A percentile compares a stretch with the other conserved stretches of the same genome.
phyloP scores from a whole-genome alignment of 2,329 filamentous ascomycete genomes.

The Alternaria arborescens region DNA sequence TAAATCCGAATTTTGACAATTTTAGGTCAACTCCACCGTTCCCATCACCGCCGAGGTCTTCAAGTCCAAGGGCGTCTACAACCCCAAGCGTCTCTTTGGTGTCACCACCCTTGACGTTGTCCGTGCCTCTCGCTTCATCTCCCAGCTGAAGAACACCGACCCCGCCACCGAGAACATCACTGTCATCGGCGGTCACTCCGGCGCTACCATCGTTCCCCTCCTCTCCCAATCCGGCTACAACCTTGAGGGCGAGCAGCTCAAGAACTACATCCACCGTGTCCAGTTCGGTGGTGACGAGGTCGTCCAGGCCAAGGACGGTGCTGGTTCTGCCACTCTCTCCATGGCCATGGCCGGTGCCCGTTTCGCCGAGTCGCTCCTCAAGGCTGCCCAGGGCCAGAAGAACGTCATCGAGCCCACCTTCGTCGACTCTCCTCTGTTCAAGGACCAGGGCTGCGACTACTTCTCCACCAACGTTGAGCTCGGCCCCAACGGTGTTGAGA shows the following conservation, averaged over 20 bases:
- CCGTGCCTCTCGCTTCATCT: slow-evolving; percentile 97
- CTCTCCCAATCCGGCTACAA: slow-evolving; percentile 94
- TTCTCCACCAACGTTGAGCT: slow-evolving; percentile 96
- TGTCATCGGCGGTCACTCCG: slow-evolving; percentile 96
- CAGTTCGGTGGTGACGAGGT: slow-evolving; percentile 99
- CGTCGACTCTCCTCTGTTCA: slow-evolving; percentile 96
- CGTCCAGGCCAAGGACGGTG: slow-evolving; percentile 98
- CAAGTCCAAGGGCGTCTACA: slow-evolving; percentile 95
- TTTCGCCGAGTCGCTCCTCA: slow-evolving; percentile 90
- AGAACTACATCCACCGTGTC: slow-evolving; percentile 87
- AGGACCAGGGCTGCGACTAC: slow-evolving; percentile 97
- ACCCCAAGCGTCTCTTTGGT: slow-evolving; percentile 98
- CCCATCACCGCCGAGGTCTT: slow-evolving; percentile 97
- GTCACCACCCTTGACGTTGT: slow-evolving; percentile 99
- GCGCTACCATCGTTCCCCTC: slow-evolving; percentile 97
- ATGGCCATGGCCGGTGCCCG: slow-evolving; percentile 95
- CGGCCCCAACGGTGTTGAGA: slow-evolving; percentile 93
- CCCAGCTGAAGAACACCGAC: slow-evolving; percentile 89
- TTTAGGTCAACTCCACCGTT: slow-evolving; percentile 93
- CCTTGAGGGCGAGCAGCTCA: slow-evolving; percentile 77
- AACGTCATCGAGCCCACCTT: slow-evolving; percentile 95
- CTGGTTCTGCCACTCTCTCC: slow-evolving; percentile 94
- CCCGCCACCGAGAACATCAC: slow-evolving; percentile 93
- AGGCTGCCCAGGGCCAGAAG: slow-evolving; percentile 91
- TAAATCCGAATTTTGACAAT: slow-evolving; percentile 16